Evolutionary conservation across 2,329 filamentous ascomycete species (phyloP).

Genomic region (Trichophaea hybrida): DNA sequence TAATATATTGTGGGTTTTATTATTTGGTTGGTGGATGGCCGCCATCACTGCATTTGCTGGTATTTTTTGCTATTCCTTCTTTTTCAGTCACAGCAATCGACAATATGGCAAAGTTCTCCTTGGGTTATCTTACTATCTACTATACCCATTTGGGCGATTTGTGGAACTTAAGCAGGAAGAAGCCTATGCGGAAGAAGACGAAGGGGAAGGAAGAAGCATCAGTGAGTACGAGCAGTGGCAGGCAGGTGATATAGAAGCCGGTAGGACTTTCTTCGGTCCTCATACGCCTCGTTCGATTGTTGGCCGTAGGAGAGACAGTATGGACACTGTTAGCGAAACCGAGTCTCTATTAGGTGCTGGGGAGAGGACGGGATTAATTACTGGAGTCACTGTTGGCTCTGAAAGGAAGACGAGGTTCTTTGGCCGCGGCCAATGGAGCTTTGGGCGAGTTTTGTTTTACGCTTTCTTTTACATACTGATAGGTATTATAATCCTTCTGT

Average conservation of each 20-base stretch:
- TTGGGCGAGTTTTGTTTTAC: constrained; percentile 91
- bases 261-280: constrained; percentile 88
- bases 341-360: constrained; percentile 62
- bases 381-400: constrained; percentile 29
- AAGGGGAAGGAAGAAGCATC: constrained; percentile 90
- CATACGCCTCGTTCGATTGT: constrained; percentile 59
- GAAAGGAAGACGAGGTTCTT: constrained; percentile 64
- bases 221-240: constrained; percentile 99
- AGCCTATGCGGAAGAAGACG: constrained; percentile 83
- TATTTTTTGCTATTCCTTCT: constrained; percentile 62
- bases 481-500: constrained; percentile 15
- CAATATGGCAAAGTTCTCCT: constrained; percentile 78
- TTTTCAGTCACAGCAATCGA: constrained; percentile 61
- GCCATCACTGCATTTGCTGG: constrained; percentile 60
- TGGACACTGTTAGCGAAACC: constrained; percentile 78
- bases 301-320: constrained; percentile 71
- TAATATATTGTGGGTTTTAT: constrained; percentile 77
- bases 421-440: constrained; percentile 87
- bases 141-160: constrained; percentile 95
- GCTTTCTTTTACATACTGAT: constrained; percentile 89
- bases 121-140: constrained; percentile 70
- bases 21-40: constrained; percentile 95
- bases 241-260: constrained; percentile 89
- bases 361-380: constrained; percentile 40
- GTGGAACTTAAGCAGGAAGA: constrained; percentile 89